Evolutionary conservation across 768 basidiomycete genomes (phyloP), one percentile per base, ranked within the genome.

Genomic region (Clathrus columnatus): DNA sequence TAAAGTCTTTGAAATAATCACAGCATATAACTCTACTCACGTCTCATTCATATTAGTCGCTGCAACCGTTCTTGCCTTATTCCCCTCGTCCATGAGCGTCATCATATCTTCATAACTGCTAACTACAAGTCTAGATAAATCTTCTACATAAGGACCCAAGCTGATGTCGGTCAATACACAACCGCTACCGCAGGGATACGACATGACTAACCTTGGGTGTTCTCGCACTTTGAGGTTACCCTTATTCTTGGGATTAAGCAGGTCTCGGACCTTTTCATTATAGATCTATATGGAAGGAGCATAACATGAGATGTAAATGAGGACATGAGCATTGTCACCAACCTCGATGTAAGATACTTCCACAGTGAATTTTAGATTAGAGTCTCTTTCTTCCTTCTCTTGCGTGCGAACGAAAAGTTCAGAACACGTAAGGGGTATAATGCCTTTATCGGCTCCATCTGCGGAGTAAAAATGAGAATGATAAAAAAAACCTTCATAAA

Each of bases 31-130:
- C 17, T 42, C n/a, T n/a, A 72, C 83, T 63, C 67, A 90, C 80
- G 93, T 96, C 72, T 97, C 96, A 72, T 99, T 99, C 96, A 99
- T 99, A 71, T 96, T 93, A 20, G 96, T 99, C 23, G 96, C 94
- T 20, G 96, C 96, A 21, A 99, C 95, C 14, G 96, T 98, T 49
- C 96, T 78, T 50, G 96, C 94, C 74, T 98, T 97, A 70, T 97
- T 99, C 36, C 95, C 95, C 69, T 99, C 95, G 73, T 99, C 95
- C 95, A 98, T 98, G 66, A 99, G 85, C 5, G 86, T 91, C 87
- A 96, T 95, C 87, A 99, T 96, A 68, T 96, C 95, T 27, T 88
- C 82, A 67, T 94, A 98, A 68, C 77, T 87, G 65, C 80, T 84
- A 45, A 98, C 96, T 26, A 85, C 85, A 53, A 98, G 81, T 70